Evolutionary conservation across 2,329 filamentous ascomycete genomes (phyloP).

Genomic region (Gnomoniopsis sp.): DNA sequence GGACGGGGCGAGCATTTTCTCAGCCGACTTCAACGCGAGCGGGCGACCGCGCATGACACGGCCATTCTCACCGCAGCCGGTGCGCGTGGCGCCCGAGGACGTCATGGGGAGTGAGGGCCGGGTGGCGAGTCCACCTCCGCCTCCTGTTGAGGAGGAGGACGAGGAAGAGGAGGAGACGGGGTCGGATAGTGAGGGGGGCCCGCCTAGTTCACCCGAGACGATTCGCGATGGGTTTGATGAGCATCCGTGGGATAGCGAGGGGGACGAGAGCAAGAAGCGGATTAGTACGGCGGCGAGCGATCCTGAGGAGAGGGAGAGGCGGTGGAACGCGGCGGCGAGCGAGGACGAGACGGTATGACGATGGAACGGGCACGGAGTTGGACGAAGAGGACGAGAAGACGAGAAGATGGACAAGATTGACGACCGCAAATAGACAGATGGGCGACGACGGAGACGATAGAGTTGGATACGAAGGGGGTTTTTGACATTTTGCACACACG

Average conservation of each 20-base stretch:
- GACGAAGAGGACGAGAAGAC: background rate
- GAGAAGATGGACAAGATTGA: background rate
- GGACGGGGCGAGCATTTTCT: constrained; percentile 39
- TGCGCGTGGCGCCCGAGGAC: constrained; percentile 30
- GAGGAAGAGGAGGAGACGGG: constrained; percentile 19
- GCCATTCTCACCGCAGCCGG: constrained; percentile 58
- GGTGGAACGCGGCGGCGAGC: constrained; percentile 11
- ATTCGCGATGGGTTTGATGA: constrained; percentile 14
- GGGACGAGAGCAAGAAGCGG: constrained; percentile 5
- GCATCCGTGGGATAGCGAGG: background rate
- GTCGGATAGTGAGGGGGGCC: constrained; percentile 22
- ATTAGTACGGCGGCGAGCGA: constrained; percentile 19
- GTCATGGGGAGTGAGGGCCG: constrained; percentile 23
- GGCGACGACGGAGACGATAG: background rate
- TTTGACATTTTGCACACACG: background rate
- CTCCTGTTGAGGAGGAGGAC: constrained; percentile 18
- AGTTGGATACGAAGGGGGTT: background rate
- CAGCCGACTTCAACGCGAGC: constrained; percentile 44
- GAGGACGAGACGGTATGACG: constrained; percentile 5
- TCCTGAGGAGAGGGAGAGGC: constrained; percentile 16
- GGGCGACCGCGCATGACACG: constrained; percentile 52
- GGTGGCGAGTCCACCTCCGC: constrained; percentile 11
- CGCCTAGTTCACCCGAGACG: constrained; percentile 7
- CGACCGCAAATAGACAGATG: too few relatives aligned
- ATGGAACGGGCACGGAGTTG: background rate